Evolutionary conservation across 192 early-diverging fungal species (phyloP), one percentile per base, ranked within the genome.

Genomic region (Bifiguratus adelaidae): DNA sequence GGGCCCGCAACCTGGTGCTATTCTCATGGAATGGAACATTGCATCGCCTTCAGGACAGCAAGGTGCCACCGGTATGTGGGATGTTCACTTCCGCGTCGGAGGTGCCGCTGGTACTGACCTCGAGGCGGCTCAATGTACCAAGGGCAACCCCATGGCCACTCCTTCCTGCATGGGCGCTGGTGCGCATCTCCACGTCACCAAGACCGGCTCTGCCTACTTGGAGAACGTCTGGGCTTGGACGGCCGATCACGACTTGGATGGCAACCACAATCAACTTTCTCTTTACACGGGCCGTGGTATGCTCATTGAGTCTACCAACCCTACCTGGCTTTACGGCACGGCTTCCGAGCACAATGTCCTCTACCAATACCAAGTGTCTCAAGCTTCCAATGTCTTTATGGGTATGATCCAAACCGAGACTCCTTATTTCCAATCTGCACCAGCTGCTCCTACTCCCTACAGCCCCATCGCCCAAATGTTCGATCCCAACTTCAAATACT

Each of bases 201-300:
- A 35, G 3, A 22, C 37, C 9, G 38, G 57, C 13, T 60, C 63
- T 35, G 65, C 52, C 15, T 68, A 68, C 37, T 16, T 68, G 2
- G 66, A 68, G 30, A 68, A 68, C 44, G 38, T 48, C 2, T 68
- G 66, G 66, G 41, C 34, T 3, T 68, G 66, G 66, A 56, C 54
- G 7, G 66, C 66, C 3, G 66, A 68, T 52, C 66, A 68, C 53
- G 65, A 68, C 21, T 36, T 68, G 20, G 66, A 68, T 43, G 53
- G 27, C 16, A 28, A 35, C 23, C 37, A 60, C 12, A 19, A 15
- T 15, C 65, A 67, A 40, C 13, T 63, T 44, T 38, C 30, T 5
- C 44, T 68, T 12, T 68, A 63, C 48, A 52, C 32, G 24, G 66
- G 59, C 16, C 64, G 66, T 19, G 66, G 66, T 30, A 35, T 70